Evolutionary conservation across 768 basidiomycete species (phyloP), one percentile per base, ranked within the genome.

Genomic region (Termitomyces sp.): DNA sequence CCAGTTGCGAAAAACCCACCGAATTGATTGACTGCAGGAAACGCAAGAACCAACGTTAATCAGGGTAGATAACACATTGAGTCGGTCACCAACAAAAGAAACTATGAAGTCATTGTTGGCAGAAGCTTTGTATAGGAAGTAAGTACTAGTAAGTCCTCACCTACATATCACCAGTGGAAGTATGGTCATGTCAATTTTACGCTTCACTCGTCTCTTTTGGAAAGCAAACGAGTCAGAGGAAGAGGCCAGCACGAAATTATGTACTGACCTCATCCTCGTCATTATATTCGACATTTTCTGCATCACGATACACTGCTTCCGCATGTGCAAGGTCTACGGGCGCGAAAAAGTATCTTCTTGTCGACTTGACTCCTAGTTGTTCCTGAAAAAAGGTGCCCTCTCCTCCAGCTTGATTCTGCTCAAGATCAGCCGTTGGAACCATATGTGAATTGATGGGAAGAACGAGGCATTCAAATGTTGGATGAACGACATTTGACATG

Each of bases 141-240:
- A 57, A 6, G 4, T n/a, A 64, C 71, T 38, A 53, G 12, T 10
- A 57, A 6, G 4, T n/a, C 65, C 71, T 38, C 48, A 80, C 80
- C 80, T 81, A 63, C 69, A 73, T 8, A 83, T 72, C 18, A 83
- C 76, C 52, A 84, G 63, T 1, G 80, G 76, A 45, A 84, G 70
- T 4, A 83, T 77, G 8, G 71, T 71, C n/a, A 70, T 68, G 62
- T 84, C 81, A 46, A 83, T 81, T 67, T 82, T 84, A 38, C 71
- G 70, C 53, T 68, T 73, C 24, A 83, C 81, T 12, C 62, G 68
- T 58, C 62, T 73, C 80, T 81, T 46, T 14, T 3, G 3, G 2
- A 33, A 35, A 13, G 14, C 1, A 24, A 33, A 9, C 3, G n/a
- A 14, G 16, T 45, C 14, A 28, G 30, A 30, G 16, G n/a, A 24